Evolutionary conservation across 2,329 filamentous ascomycete genomes (phyloP).

Genomic region (Drechslerella stenobrocha): DNA sequence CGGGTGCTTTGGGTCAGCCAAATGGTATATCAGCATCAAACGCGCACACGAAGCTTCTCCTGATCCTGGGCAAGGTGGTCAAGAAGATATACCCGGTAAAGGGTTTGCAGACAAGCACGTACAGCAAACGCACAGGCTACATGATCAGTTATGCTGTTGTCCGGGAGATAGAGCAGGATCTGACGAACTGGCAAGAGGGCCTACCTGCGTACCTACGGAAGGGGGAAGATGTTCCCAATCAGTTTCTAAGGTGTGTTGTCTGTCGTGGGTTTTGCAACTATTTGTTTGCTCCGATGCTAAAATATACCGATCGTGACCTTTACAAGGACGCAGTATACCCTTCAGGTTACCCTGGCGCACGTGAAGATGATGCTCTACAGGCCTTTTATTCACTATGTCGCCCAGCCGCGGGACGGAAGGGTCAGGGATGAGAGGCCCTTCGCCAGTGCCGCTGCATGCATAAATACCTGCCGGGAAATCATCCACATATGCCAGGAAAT

Average conservation of each 20-base stretch:
- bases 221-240: slow-evolving; percentile 71
- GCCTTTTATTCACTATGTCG: slow-evolving; percentile 81
- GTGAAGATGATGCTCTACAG: slow-evolving; percentile 81
- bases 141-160: slow-evolving; percentile 67
- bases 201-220: slow-evolving; percentile 78
- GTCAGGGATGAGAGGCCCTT: slow-evolving; percentile 71
- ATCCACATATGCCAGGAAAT: slow-evolving; percentile 79
- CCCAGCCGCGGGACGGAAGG: slow-evolving; percentile 61
- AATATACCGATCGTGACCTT: slow-evolving; percentile 6
- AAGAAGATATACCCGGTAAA: slow-evolving; percentile 69
- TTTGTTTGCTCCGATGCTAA: neutral
- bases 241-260: slow-evolving; percentile 50
- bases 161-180: slow-evolving; percentile 66
- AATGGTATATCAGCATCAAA: slow-evolving; percentile 68
- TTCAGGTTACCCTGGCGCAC: slow-evolving; percentile 78
- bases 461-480: slow-evolving; percentile 69
- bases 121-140: slow-evolving; percentile 60
- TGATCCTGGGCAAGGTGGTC: slow-evolving; percentile 67
- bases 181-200: slow-evolving; percentile 67
- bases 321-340: slow-evolving; percentile 67
- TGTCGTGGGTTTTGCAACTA: neutral
- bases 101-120: slow-evolving; percentile 60
- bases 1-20: slow-evolving; percentile 57
- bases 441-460: slow-evolving; percentile 68
- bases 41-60: slow-evolving; percentile 67